Evolutionary conservation across 306 rosid species (phyloP), one percentile per base, ranked within the genome.

Genomic region (Castanea crenata): DNA sequence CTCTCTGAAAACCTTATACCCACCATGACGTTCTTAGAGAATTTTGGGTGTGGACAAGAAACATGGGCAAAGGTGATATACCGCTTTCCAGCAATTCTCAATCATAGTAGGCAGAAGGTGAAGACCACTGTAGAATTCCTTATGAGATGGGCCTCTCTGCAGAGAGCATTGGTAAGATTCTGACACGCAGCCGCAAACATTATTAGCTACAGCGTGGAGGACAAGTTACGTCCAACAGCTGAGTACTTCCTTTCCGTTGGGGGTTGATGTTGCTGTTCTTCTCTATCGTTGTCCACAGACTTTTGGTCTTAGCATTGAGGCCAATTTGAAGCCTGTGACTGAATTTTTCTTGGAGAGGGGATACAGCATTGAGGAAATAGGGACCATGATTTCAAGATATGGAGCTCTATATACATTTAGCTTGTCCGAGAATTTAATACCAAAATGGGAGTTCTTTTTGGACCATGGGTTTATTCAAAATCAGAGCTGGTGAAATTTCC

Each of bases 11-110:
- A 95, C 80, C 86, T 95, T 74, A 92, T 84, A 77, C 99, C 99
- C 67, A 86, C 95, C 31, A 92, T 95, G 99, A 75, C 68, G 62
- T 95, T 90, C 88, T 85, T 92, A 23, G 99, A 95, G 56, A 78
- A 84, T 57, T 57, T 81, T 92, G 56, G 99, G 97, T 20, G 92
- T 95, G 59, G 99, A 95, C 86, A 92, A 95, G 83, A 79, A 83
- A 46, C 91, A 92, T 95, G 99, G 99, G 94, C 97, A 0, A 95
- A 91, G 81, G 95, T 95, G 79, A 92, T 95, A 51, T 85, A 88
- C 86, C 95, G 97, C 27, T 90, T 86, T 82, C 99, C 99, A 8
- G 94, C 93, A 0, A 74, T 92, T 68, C 91, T 95, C 68, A 94
- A 97, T 73, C 91, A 90, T 51, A 95, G 97, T 89, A 78, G 86